Evolutionary conservation across 2,329 filamentous ascomycete species (phyloP), one percentile per base, ranked within the genome.

Genomic region (Davidsoniella virescens): DNA sequence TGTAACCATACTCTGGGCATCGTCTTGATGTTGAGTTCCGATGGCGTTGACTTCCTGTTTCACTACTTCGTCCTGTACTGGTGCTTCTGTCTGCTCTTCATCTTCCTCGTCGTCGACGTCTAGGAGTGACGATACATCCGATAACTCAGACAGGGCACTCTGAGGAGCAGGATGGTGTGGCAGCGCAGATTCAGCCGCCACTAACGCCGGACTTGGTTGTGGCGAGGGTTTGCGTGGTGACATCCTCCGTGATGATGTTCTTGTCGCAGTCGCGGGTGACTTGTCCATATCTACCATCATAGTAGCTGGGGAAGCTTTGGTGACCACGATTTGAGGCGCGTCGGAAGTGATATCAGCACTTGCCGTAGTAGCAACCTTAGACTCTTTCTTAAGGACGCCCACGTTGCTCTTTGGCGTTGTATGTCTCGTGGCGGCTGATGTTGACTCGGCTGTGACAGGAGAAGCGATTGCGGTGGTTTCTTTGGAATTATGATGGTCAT

Each of bases 231-330:
- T 46, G 5, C 29, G 36, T 2, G 50, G 45, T 23, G 50, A 44
- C 7, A 23, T 20, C 4, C 33, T 33, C 18, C 47, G 37, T 6
- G 51, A 47, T 3, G 51, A 53, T 10, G 50, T 38, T n/a, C 41
- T 33, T 4, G 16, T 20, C 20, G 25, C 20, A 14, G 20, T 23
- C 7, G 18, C 18, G 8, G 45, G 14, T 9, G 44, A 20, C 4
- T 37, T 38, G 18, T 16, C 52, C 8, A 45, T 46, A 44, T 60
- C 57, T 33, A 56, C 56, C n/a, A 56, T 46, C 50, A 51, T 56
- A 18, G 59, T 56, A 14, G 49, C 54, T 42, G 62, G 60, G 39
- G 60, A 54, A 17, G 54, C 57, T 36, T 59, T 46, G 23, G 50
- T 59, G 2, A 62, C 58, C 36, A 55, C 52, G 20, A 61, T 60